phyloP scores from a whole-genome alignment of 164 flowering plant species.

The Tetrastigma voinierianum region DNA sequence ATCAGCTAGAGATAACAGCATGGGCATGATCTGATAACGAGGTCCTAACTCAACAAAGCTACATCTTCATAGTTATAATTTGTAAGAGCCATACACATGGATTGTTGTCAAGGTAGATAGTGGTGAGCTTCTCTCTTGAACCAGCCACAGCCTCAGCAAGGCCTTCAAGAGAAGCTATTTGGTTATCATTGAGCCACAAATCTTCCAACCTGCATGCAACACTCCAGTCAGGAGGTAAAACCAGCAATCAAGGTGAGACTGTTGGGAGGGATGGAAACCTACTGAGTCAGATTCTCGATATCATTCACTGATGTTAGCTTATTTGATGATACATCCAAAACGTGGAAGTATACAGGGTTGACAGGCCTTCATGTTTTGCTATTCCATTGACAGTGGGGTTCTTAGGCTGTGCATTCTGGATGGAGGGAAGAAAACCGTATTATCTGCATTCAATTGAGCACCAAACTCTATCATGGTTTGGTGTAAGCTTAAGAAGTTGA shows the following conservation, averaged over 20 bases:
- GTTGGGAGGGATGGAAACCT: conserved; percentile 5
- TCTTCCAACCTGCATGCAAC: conserved; percentile 76
- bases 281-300: conserved; percentile 71
- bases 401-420: conserved; percentile 89
- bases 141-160: conserved; percentile 71
- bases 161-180: conserved; percentile 71
- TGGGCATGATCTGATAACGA: not conserved
- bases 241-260: not conserved
- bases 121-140: conserved; percentile 78
- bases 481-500: not conserved
- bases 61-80: conserved; percentile 2
- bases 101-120: conserved; percentile 87
- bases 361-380: conserved; percentile 84
- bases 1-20: not conserved
- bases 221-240: conserved; percentile 2
- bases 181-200: conserved; percentile 96
- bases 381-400: conserved; percentile 97
- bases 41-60: not conserved
- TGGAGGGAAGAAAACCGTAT: not conserved
- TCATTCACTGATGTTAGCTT: conserved; percentile 68
- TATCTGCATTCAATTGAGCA: not conserved
- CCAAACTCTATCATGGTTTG: not conserved
- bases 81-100: conserved; percentile 79
- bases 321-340: conserved; percentile 87
- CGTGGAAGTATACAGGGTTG: conserved; percentile 75